Evolutionary conservation across 176 grass and related monocot species (phyloP).

Genomic region (Eleusine indica): DNA sequence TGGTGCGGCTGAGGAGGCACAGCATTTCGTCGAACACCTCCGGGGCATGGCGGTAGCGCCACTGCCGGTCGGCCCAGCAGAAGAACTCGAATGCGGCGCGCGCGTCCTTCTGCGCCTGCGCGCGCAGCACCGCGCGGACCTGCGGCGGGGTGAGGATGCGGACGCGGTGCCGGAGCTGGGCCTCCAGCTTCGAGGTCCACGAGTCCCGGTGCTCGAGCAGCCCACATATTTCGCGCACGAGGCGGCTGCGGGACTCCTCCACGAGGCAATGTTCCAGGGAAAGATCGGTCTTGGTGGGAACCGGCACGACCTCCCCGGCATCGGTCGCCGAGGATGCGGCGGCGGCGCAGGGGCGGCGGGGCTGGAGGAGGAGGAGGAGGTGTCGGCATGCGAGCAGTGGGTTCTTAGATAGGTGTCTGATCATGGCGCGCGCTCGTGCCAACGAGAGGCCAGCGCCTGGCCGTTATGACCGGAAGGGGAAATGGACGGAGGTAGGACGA

Average conservation of each 20-base stretch:
- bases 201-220: slow-evolving; percentile 67
- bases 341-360: slow-evolving; percentile 22
- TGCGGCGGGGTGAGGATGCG: slow-evolving; percentile 61
- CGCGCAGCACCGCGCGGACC: slow-evolving; percentile 69
- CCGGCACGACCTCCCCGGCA: background rate
- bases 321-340: slow-evolving; percentile 14
- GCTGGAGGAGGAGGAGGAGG: slow-evolving; percentile 13
- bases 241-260: slow-evolving; percentile 62
- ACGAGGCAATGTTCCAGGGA: slow-evolving; percentile 6
- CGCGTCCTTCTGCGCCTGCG: slow-evolving; percentile 57
- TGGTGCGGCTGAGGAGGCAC: slow-evolving; percentile 72
- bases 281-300: background rate
- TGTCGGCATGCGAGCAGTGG: slow-evolving; percentile 15
- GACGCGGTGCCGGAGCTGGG: slow-evolving; percentile 66
- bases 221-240: slow-evolving; percentile 67
- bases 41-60: slow-evolving; percentile 83
- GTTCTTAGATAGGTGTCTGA: background rate
- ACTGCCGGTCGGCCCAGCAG: slow-evolving; percentile 79
- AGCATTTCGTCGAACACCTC: slow-evolving; percentile 87
- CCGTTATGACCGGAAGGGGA: background rate
- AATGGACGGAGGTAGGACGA: background rate
- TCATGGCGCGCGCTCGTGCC: slow-evolving; percentile 32
- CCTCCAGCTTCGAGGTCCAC: slow-evolving; percentile 77
- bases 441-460: background rate
- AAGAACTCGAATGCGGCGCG: slow-evolving; percentile 80